Base-by-base conservation (phyloP, 2,329 filamentous ascomycete species). In the Calonectria fujianensis region DNA sequence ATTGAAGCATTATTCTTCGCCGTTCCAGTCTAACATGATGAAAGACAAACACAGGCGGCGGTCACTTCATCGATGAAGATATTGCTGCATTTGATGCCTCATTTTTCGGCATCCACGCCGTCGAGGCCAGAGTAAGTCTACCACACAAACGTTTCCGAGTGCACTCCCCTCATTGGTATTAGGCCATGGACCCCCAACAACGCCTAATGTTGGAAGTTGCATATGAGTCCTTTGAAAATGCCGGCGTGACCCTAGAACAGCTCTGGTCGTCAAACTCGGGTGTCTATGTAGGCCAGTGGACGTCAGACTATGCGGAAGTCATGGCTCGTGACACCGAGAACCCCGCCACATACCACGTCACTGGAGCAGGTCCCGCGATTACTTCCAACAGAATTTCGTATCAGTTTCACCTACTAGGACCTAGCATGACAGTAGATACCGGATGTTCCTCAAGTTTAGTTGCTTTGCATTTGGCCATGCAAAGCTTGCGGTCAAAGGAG, bases 371-470 rank as follows among this genome's bases (percentile, higher is more conserved):
- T 3, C 81, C 85, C 8, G 85, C 85, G 0, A 86, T 88, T 45
- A 73, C 88, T 18, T 83, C 87, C 0, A 89, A 89, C 75, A 83
- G 88, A n/a, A 79, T 90, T 10, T 88, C 86, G 0, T 88, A 89
- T 79, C 86, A 85, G 66, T 89, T 87, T 77, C 84, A 90, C 75
- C 84, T 90, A 50, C 78, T 78, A 14, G 88, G 89, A 0, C 87
- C 88, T 0, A 88, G 86, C 37, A 82, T 89, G 78, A 88, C 88
- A 0, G 82, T 90, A 9, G 87, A 90, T 72, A 90, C 89, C 0
- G 89, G 86, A 0, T 91, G 89, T 76, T 90, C 88, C 0, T 84
- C 86, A 29, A 87, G 85, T 71, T 78, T 90, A 9, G 84, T 87
- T 4, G 88, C 87, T 0, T 80, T 90, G 1, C 87, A 90, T 74